These are phyloP conservation scores for Umbelopsis sp. DNA, from an alignment of 192 early-diverging fungal species.

Conservation along the genomic window DNA sequence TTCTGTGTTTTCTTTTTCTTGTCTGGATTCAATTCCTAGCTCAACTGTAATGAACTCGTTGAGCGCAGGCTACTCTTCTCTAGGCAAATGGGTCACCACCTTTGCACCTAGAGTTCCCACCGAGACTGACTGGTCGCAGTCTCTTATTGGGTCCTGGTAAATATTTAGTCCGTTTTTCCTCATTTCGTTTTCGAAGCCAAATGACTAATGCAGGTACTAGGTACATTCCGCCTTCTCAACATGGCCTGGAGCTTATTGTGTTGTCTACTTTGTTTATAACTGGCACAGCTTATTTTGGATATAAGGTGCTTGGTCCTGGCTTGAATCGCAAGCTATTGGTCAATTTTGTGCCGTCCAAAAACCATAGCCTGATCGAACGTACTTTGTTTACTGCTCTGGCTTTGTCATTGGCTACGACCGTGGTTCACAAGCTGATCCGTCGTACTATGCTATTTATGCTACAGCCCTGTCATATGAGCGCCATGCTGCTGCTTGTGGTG, in stretches of 20 bases:
- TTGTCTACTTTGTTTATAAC: conserved; percentile 42
- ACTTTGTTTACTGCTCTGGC: conserved; percentile 36
- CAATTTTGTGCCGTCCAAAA: conserved; percentile 33
- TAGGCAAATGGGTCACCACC: conserved; percentile 39
- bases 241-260: conserved; percentile 48
- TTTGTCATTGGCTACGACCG: conserved; percentile 43
- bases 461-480: conserved; percentile 63
- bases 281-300: conserved; percentile 40
- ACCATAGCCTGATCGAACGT: conserved; percentile 35
- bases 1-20: neutral
- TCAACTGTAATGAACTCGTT: neutral
- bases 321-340: conserved; percentile 25
- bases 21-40: neutral
- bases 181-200: neutral
- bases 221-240: conserved; percentile 55
- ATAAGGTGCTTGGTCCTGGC: conserved; percentile 18
- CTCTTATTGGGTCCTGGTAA: conserved; percentile 53
- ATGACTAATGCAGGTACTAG: conserved; percentile 23
- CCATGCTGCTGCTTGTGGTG: conserved; percentile 45
- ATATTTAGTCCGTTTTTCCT: neutral
- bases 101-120: conserved; percentile 48
- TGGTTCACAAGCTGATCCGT: conserved; percentile 46
- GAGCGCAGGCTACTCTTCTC: neutral
- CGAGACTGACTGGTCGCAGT: conserved; percentile 53
- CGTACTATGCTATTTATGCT: conserved; percentile 49